phyloP scores from a whole-genome alignment of 352 stramenopile species.

The Phytophthora vignae region DNA sequence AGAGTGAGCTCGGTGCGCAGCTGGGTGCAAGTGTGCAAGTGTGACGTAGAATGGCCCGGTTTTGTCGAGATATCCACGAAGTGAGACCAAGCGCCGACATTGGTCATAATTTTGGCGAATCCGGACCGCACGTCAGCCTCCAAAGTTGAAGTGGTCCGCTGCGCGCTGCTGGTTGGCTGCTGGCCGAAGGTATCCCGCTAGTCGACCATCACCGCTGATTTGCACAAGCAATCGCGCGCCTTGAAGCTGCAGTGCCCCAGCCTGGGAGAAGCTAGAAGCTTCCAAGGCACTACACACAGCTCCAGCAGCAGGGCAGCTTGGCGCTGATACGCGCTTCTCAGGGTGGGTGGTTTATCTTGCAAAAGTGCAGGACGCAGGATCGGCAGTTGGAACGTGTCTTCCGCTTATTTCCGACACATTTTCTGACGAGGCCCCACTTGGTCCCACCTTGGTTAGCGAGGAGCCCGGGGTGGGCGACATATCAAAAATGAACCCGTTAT shows the following conservation, averaged over 20 bases:
- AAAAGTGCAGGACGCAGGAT: too few relatives aligned
- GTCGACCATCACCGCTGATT: conserved; percentile 8
- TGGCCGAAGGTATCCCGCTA: neutral
- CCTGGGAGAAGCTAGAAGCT: neutral
- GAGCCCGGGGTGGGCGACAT: too few relatives aligned
- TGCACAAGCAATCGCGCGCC: conserved; percentile 1
- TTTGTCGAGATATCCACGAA: conserved; percentile 1
- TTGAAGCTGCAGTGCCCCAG: neutral
- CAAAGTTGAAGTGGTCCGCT: neutral
- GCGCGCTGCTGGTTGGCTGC: conserved; percentile 12
- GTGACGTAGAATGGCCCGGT: neutral
- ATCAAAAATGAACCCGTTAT: too few relatives aligned
- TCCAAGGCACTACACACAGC: neutral
- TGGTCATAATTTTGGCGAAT: neutral
- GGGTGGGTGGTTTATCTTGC: too few relatives aligned
- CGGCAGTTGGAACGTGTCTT: too few relatives aligned
- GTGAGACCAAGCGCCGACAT: neutral
- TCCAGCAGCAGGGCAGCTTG: neutral
- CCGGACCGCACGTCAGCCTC: neutral
- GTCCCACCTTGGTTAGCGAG: too few relatives aligned
- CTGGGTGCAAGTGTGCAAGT: neutral
- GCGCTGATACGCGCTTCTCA: neutral
- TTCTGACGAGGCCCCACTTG: too few relatives aligned
- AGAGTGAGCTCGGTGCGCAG: conserved; percentile 22
- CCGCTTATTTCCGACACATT: too few relatives aligned